A percentile compares a stretch with the other conserved stretches of the same genome.
Conservation (phyloP, 2,329 filamentous ascomycete species). For the Verticillium longisporum region DNA sequence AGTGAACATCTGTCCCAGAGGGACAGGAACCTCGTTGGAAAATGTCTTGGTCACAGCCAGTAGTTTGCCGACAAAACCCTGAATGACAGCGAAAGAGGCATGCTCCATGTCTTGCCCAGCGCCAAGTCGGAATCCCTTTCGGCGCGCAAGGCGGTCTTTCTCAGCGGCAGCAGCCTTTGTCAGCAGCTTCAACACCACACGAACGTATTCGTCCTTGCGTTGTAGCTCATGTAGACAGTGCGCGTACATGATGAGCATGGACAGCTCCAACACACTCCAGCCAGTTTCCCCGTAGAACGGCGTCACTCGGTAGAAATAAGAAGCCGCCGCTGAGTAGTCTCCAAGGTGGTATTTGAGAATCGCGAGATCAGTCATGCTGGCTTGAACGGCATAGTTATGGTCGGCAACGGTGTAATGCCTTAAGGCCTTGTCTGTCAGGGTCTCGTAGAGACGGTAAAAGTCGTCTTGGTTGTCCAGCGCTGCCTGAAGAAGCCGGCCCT, state of each 20-base stretch:
- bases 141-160: conserved; percentile 36
- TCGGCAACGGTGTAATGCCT: conserved; percentile 77
- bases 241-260: conserved; percentile 80
- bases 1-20: conserved; percentile 68
- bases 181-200: conserved; percentile 66
- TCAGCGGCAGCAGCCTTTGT: conserved; percentile 56
- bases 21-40: conserved; percentile 55
- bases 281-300: conserved; percentile 71
- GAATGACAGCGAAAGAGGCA: conserved; percentile 29
- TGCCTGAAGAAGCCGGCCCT: conserved; percentile 49
- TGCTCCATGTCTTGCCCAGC: conserved; percentile 16
- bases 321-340: conserved; percentile 67
- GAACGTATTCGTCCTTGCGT: conserved; percentile 72
- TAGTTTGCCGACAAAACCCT: conserved; percentile 40
- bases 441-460: conserved; percentile 64
- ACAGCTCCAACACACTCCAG: conserved; percentile 75
- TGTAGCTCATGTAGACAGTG: conserved; percentile 73
- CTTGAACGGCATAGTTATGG: conserved; percentile 69
- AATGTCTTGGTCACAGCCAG: conserved; percentile 36
- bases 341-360: conserved; percentile 71
- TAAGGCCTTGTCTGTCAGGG: conserved; percentile 76
- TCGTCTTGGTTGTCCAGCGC: conserved; percentile 55
- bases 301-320: conserved; percentile 71
- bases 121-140: conserved; percentile 14
- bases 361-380: conserved; percentile 77